These are phyloP conservation scores for Rhynchosporium graminicola DNA, from an alignment of 2,329 filamentous ascomycete genomes.

Conservation along the genomic window DNA sequence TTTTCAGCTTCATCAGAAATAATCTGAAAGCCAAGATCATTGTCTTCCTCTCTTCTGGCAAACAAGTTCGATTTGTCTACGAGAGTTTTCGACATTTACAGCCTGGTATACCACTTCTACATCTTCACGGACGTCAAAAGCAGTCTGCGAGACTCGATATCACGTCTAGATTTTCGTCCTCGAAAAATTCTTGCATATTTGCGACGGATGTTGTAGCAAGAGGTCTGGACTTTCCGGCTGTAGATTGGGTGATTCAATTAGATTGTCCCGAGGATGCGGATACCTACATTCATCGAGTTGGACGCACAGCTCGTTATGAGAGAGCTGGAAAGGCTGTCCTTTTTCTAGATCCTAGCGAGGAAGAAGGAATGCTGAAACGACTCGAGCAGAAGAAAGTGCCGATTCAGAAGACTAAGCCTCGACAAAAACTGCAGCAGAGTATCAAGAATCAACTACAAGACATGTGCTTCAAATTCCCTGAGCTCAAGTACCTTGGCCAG, in stretches of 20 bases:
- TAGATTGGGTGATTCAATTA: conserved; percentile 99
- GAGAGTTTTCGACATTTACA: conserved; percentile 91
- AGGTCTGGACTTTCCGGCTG: conserved; percentile 92
- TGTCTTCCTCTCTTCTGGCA: conserved; percentile 92
- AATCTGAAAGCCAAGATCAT: conserved; percentile 94
- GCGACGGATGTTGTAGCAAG: conserved; percentile 94
- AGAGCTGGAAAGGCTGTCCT: conserved; percentile 83
- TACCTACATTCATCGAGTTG: conserved; percentile 96
- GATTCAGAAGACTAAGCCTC: conserved; percentile 82
- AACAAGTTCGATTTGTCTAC: conserved; percentile 95
- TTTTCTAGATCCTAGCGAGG: conserved; percentile 90
- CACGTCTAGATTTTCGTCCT: conserved; percentile 76
- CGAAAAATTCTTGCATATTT: conserved; percentile 86
- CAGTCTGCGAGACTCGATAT: conserved; percentile 87
- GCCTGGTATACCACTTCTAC: conserved; percentile 88
- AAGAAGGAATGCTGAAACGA: conserved; percentile 83
- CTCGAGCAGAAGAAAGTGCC: conserved; percentile 89
- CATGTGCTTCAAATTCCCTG: conserved; percentile 93
- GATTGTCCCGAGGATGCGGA: conserved; percentile 96
- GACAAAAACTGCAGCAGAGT: conserved; percentile 83
- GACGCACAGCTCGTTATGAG: conserved; percentile 91
- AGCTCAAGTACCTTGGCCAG: conserved; percentile 91
- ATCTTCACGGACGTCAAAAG: conserved; percentile 92
- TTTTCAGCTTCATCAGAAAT: conserved; percentile 89
- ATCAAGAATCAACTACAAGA: conserved; percentile 86